Percentiles rank a stretch among this genome's conserved stretches.
Evolutionary conservation across 306 rosid species (phyloP).

Genomic region (Malus sylvestris): DNA sequence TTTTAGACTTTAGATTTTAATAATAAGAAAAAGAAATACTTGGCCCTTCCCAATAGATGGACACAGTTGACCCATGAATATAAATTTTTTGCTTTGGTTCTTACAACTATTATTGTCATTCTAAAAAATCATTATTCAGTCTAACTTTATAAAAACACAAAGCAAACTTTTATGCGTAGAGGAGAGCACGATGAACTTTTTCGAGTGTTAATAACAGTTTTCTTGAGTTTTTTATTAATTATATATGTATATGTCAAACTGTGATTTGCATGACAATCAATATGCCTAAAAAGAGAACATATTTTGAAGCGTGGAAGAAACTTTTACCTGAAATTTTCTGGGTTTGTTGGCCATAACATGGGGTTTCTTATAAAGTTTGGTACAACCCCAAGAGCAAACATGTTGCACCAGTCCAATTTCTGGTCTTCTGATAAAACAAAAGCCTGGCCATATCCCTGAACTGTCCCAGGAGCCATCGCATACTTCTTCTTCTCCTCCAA

Average conservation of each 20-base stretch:
- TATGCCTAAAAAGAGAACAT: background rate
- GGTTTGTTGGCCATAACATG: slow-evolving; percentile 75
- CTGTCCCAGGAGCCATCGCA: slow-evolving; percentile 79
- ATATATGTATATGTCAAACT: background rate
- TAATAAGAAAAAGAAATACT: background rate
- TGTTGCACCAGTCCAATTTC: slow-evolving; percentile 94
- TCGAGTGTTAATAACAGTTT: too few relatives aligned
- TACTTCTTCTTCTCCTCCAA: slow-evolving; percentile 80
- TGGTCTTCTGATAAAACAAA: slow-evolving; percentile 96
- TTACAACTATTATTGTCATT: too few relatives aligned
- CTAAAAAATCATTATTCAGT: too few relatives aligned
- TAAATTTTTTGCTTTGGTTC: too few relatives aligned
- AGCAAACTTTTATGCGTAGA: too few relatives aligned
- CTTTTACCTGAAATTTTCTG: slow-evolving; percentile 59
- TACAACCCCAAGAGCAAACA: slow-evolving; percentile 89
- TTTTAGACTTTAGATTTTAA: background rate
- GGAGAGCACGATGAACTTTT: too few relatives aligned
- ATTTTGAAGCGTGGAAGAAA: background rate
- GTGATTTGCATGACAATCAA: background rate
- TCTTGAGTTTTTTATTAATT: too few relatives aligned
- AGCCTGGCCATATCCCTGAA: slow-evolving; percentile 96
- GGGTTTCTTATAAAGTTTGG: slow-evolving; percentile 59
- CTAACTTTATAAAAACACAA: too few relatives aligned
- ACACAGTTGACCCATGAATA: background rate
- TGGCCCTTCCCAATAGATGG: too few relatives aligned